These are phyloP conservation scores for Aspergillus felis DNA, from an alignment of 2,329 filamentous ascomycete species.

Conservation along the genomic window DNA sequence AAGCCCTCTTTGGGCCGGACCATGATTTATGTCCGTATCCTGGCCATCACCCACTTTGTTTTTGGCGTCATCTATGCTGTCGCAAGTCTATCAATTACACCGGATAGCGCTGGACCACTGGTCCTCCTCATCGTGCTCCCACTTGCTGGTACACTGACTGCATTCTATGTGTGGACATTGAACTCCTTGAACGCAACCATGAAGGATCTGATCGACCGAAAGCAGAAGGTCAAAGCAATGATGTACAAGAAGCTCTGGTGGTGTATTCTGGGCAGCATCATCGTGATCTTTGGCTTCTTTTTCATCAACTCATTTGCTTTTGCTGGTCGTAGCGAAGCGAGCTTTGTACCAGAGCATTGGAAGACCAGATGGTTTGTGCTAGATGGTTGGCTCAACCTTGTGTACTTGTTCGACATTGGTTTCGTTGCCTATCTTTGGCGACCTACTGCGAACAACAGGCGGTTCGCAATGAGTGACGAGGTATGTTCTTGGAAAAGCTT, in stretches of 20 bases:
- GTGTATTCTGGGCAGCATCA: conserved; percentile 86
- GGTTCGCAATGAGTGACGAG: conserved; percentile 99
- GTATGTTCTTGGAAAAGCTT: conserved; percentile 34
- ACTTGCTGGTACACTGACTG: conserved; percentile 84
- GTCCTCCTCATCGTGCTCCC: conserved; percentile 92
- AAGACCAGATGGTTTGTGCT: conserved; percentile 96
- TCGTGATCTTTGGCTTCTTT: conserved; percentile 97
- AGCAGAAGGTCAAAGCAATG: conserved; percentile 84
- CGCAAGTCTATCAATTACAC: conserved; percentile 81
- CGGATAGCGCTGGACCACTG: conserved; percentile 82
- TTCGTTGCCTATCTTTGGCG: conserved; percentile 96
- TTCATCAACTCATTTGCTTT: conserved; percentile 98
- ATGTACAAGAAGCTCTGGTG: conserved; percentile 99
- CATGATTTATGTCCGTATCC: conserved; percentile 88
- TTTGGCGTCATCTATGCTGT: conserved; percentile 93
- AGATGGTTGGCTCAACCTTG: conserved; percentile 94
- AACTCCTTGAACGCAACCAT: conserved; percentile 93
- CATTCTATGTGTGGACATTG: conserved; percentile 97
- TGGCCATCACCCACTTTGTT: conserved; percentile 88
- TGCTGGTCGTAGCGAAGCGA: conserved; percentile 74
- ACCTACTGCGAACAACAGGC: conserved; percentile 90
- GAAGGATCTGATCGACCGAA: conserved; percentile 91
- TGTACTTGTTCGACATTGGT: conserved; percentile 89
- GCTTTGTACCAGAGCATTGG: conserved; percentile 96
- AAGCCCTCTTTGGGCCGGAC: conserved; percentile 87